Evolutionary conservation across 2,329 filamentous ascomycete species (phyloP), one percentile per base, ranked within the genome.

Genomic region (Geoglossum cookeanum): DNA sequence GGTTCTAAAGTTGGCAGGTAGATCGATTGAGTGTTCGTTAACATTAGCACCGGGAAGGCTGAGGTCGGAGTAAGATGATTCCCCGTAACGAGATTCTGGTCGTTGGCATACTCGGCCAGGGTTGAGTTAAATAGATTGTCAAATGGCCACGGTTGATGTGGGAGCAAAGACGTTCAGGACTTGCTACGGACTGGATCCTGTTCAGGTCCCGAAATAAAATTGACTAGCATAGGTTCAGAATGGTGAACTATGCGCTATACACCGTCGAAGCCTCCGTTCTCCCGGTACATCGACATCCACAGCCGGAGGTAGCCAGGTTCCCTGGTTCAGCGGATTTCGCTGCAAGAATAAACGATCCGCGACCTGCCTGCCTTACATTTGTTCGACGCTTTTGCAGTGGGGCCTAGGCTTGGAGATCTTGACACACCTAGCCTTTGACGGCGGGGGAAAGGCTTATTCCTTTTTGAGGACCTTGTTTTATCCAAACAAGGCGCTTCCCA

Each of bases 41-140:
- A 35, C 49, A 22, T 22, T 35, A 35, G 22, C 49, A 37, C 49
- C 42, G 7, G 42, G 42, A 45, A 13, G 33, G 49, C 49, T 37
- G 49, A 53, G 49, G 49, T 53, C 32, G 49, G 49, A 53, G 29
- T 17, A 53, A 53, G 49, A 35, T 17, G 30, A 35, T 32, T 37
- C n/a, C 49, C 49, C 30, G 49, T 53, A 53, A 53, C 49, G 49
- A 53, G 49, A 37, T 53, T 35, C 49, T 22, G n/a, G 30, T 35
- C 30, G 49, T 53, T 53, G 32, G 49, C n/a, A 53, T 22, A 53
- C 30, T 37, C 29, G 49, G 29, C 49, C 11, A 32, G 49, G 49
- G 49, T 53, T n/a, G 30, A 53, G 49, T 53, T 53, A 53, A 53
- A 53, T 53, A 53, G 27, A 53, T 53, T 53, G 49, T 53, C 30